phyloP scores from a whole-genome alignment of 306 rosid genomes.

The Begonia loranthoides region DNA sequence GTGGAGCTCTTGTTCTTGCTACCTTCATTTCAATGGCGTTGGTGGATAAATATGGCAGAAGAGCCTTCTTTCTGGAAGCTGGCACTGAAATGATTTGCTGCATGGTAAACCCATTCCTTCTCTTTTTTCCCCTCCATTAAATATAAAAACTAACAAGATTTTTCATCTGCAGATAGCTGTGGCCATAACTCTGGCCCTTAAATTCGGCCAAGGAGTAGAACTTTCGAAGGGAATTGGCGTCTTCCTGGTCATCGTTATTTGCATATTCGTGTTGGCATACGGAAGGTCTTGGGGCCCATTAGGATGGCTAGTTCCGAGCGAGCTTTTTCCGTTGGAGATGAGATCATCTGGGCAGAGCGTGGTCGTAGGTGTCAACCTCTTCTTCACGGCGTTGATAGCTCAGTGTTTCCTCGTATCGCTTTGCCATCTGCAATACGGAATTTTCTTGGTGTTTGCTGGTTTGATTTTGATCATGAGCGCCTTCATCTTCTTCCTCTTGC shows the following conservation, averaged over 20 bases:
- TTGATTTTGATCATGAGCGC: constrained; percentile 56
- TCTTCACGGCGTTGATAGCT: constrained; percentile 84
- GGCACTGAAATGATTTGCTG: constrained; percentile 81
- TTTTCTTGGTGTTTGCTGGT: constrained; percentile 67
- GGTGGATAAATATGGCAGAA: constrained; percentile 82
- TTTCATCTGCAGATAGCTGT: constrained; percentile 40
- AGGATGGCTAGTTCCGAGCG: constrained; percentile 96
- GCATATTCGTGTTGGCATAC: constrained; percentile 78
- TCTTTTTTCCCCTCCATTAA: neutral
- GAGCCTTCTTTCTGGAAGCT: constrained; percentile 88
- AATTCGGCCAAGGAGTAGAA: constrained; percentile 63
- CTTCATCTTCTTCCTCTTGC: constrained; percentile 77
- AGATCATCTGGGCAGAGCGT: constrained; percentile 94
- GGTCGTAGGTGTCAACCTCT: constrained; percentile 85
- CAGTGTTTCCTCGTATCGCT: constrained; percentile 68
- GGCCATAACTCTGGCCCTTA: constrained; percentile 46
- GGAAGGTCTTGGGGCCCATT: constrained; percentile 99
- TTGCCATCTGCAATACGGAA: constrained; percentile 81
- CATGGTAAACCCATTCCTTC: constrained; percentile 38
- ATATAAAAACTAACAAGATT: neutral
- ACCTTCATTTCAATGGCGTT: constrained; percentile 69
- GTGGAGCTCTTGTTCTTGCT: constrained; percentile 72
- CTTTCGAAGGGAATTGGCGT: constrained; percentile 50
- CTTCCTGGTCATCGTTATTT: constrained; percentile 61
- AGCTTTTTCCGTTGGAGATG: constrained; percentile 82